A percentile compares a stretch with the other conserved stretches of the same genome.
Evolutionary conservation across 345 rosid species (phyloP).

Genomic region (Brassica incana): DNA sequence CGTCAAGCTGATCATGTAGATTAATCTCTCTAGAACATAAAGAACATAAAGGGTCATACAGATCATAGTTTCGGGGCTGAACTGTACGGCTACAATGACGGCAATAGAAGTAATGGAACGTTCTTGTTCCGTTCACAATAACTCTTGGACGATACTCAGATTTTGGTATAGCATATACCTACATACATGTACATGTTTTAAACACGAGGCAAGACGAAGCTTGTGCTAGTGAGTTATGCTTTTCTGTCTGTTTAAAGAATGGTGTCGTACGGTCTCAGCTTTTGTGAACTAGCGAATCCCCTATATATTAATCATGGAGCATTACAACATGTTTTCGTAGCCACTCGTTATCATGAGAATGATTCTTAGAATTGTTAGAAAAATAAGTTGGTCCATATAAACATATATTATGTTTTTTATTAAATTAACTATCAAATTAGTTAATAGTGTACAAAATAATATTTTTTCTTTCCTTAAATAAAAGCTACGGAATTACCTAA

Average conservation of each 20-base stretch:
- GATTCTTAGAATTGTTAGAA: no score
- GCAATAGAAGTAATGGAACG: constrained; percentile 70
- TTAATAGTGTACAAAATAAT: no score
- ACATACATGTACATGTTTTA: constrained; percentile 24
- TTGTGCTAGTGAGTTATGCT: constrained; percentile 30
- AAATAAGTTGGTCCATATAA: no score
- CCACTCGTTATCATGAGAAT: no score
- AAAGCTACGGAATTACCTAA: no score
- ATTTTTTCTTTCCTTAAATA: no score
- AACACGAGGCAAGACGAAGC: constrained; percentile 25
- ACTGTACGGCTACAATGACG: constrained; percentile 52
- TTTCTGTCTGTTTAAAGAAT: constrained; percentile 9
- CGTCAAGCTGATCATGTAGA: constrained; percentile 54
- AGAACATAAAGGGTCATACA: constrained; percentile 45
- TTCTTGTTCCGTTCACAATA: constrained; percentile 60
- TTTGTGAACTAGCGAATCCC: constrained; percentile 25
- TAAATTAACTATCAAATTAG: no score
- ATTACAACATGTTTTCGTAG: no score
- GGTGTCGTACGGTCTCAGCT: constrained; percentile 19
- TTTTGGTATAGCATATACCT: background rate
- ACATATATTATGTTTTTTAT: no score
- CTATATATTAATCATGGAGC: no score
- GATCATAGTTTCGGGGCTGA: constrained; percentile 46
- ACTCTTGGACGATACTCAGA: constrained; percentile 46
- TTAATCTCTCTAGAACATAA: constrained; percentile 44